phyloP scores from a whole-genome alignment of 257 asterid species.

The Leonotis leonurus region DNA sequence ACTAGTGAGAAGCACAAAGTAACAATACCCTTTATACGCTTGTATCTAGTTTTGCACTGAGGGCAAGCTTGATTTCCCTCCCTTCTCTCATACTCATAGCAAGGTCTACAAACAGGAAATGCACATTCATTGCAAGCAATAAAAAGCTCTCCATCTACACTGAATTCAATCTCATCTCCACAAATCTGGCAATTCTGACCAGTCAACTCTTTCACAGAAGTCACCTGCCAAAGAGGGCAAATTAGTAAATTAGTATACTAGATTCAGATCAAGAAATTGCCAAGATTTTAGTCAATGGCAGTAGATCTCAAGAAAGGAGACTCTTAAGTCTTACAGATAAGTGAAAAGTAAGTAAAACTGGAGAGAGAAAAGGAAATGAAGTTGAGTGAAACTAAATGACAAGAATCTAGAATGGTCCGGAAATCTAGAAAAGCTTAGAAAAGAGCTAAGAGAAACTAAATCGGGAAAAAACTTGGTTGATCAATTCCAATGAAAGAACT shows the following conservation, averaged over 20 bases:
- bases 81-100: conserved; percentile 87
- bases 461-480: conserved; percentile 15
- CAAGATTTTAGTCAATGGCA: too few species aligned
- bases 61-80: conserved; percentile 98
- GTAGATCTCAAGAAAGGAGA: background rate
- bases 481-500: background rate
- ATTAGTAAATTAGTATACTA: background rate
- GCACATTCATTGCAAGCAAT: conserved; percentile 97
- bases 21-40: conserved; percentile 67
- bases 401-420: conserved; percentile 17
- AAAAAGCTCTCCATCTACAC: conserved; percentile 78
- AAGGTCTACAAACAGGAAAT: conserved; percentile 78
- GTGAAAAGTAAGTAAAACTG: background rate
- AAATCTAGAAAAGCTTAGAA: conserved; percentile 28
- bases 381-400: background rate
- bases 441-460: conserved; percentile 24
- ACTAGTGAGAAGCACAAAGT: background rate
- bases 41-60: conserved; percentile 94
- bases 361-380: background rate
- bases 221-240: conserved; percentile 46
- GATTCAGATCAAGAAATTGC: conserved; percentile 10
- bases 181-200: conserved; percentile 98
- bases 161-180: conserved; percentile 85
- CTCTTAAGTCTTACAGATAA: background rate
- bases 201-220: conserved; percentile 83